phyloP scores from a whole-genome alignment of 2,329 filamentous ascomycete species.

The Ophiostoma montium region DNA sequence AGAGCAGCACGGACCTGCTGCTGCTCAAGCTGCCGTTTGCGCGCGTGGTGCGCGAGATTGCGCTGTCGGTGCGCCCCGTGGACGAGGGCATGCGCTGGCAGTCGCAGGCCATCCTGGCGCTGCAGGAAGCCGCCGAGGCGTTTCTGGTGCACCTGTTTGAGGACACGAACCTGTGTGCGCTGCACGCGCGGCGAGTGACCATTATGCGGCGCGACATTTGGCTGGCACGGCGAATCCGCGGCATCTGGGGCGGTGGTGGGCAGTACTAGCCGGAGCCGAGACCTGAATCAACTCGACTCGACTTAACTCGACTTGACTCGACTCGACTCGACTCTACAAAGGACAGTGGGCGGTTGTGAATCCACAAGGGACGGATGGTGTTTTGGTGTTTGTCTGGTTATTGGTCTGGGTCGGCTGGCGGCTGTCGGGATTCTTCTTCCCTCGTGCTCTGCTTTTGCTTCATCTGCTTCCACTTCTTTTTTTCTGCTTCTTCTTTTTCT shows the following conservation, averaged over 20 bases:
- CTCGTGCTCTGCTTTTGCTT: not conserved
- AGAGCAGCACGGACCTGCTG: slow-evolving; percentile 77
- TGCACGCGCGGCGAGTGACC: slow-evolving; percentile 91
- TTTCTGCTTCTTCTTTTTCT: not conserved
- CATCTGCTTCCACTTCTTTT: not conserved
- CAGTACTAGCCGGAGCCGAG: slow-evolving; percentile 22
- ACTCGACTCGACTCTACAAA: too few relatives aligned
- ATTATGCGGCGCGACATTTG: slow-evolving; percentile 99
- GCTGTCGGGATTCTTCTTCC: not conserved
- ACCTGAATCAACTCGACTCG: not conserved
- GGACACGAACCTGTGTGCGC: slow-evolving; percentile 88
- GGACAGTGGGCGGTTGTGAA: not conserved
- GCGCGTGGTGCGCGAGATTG: slow-evolving; percentile 66
- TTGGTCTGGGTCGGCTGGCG: not conserved
- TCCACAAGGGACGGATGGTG: not conserved
- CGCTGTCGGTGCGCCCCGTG: slow-evolving; percentile 44
- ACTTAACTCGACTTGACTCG: too few relatives aligned
- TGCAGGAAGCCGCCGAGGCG: slow-evolving; percentile 93
- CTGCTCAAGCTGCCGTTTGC: slow-evolving; percentile 70
- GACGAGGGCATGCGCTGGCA: slow-evolving; percentile 80
- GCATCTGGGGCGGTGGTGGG: slow-evolving; percentile 58
- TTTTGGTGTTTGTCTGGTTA: not conserved
- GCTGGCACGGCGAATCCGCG: slow-evolving; percentile 67
- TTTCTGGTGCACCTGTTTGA: slow-evolving; percentile 96
- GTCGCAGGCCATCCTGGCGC: slow-evolving; percentile 80